Percentiles rank a stretch among this genome's conserved stretches.
Conservation (phyloP, 352 stramenopile species). For the Globisporangium heterothallicum region DNA sequence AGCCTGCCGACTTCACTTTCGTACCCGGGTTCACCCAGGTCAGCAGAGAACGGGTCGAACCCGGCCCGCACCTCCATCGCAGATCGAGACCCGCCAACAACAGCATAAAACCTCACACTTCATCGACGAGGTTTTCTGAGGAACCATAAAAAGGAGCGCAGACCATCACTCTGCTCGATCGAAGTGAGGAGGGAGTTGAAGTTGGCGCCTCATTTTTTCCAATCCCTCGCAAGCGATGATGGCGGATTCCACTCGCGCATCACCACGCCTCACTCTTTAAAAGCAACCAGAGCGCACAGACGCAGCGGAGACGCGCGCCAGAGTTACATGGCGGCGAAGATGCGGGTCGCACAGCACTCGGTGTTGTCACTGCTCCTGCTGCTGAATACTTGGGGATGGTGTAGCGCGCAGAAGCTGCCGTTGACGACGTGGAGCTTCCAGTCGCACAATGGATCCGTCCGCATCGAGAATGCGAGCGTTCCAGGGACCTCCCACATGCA, state of each 20-base stretch:
- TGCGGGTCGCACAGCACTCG: background rate
- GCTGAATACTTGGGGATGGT: background rate
- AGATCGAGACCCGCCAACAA: background rate
- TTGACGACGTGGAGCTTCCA: constrained; percentile 48
- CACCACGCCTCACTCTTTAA: no score
- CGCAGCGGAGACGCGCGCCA: background rate
- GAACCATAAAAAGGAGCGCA: no score
- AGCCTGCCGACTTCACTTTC: background rate
- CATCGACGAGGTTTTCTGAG: background rate
- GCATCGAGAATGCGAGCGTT: constrained; percentile 37
- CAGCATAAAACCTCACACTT: background rate
- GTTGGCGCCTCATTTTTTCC: background rate
- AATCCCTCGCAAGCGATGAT: background rate
- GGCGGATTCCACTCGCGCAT: no score
- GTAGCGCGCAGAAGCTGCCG: constrained; percentile 16
- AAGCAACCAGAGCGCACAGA: background rate
- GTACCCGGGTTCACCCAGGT: background rate
- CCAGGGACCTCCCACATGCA: constrained; percentile 74
- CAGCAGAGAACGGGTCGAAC: background rate
- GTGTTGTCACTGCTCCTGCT: constrained; percentile 7
- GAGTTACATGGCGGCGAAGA: background rate
- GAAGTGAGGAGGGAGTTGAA: background rate
- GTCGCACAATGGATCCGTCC: constrained; percentile 54
- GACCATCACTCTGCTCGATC: background rate
- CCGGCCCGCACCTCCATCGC: no score